Percentiles rank a stretch among this genome's conserved stretches.
Conservation (phyloP, 2,329 filamentous ascomycete species). For the Beauveria medogensis region DNA sequence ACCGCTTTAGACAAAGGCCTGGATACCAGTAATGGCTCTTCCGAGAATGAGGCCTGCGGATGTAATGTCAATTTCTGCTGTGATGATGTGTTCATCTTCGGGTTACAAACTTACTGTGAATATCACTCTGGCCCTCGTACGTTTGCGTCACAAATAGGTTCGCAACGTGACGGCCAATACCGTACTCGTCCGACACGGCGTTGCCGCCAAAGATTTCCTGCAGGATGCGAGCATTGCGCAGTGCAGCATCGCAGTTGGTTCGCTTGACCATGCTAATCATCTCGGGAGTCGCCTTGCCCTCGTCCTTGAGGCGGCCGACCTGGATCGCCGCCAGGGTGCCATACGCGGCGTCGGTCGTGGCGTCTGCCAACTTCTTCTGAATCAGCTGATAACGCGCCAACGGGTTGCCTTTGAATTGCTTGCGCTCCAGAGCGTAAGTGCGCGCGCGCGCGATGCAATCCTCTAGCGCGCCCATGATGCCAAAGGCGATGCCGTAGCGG, state of each 20-base stretch:
- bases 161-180: conserved; percentile 87
- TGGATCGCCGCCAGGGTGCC: conserved; percentile 86
- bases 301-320: conserved; percentile 87
- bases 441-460: conserved; percentile 78
- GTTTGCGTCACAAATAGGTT: conserved; percentile 97
- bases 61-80: conserved; percentile 12
- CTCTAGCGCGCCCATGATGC: conserved; percentile 87
- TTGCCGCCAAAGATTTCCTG: conserved; percentile 98
- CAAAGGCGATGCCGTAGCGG: conserved; percentile 87
- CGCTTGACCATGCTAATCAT: conserved; percentile 98
- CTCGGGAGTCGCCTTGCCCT: conserved; percentile 79
- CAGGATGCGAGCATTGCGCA: conserved; percentile 68
- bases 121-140: conserved; percentile 97
- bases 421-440: conserved; percentile 83
- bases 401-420: conserved; percentile 93
- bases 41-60: conserved; percentile 58
- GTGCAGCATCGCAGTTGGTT: conserved; percentile 89
- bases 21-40: conserved; percentile 63
- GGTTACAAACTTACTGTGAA: conserved; percentile 63
- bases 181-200: conserved; percentile 95
- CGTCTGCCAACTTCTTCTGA: conserved; percentile 96
- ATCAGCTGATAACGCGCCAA: conserved; percentile 93
- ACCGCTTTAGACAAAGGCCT: conserved; percentile 61
- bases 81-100: neutral
- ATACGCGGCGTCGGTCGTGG: conserved; percentile 81